phyloP scores from a whole-genome alignment of 441 rosid species.

The Euphorbia celastroides region DNA sequence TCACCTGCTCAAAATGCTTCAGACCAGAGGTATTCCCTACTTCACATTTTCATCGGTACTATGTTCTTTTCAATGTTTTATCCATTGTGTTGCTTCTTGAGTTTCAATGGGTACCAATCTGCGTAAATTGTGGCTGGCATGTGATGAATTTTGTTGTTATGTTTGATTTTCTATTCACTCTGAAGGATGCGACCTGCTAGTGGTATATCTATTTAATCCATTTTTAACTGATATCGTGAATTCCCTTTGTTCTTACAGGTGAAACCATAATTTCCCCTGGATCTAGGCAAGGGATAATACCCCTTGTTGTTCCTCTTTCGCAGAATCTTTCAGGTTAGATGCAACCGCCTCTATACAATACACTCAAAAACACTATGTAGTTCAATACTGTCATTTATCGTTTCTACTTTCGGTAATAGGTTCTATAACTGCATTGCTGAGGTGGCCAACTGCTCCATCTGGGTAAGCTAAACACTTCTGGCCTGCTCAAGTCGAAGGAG shows the following conservation, averaged over 20 bases:
- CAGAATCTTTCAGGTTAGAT: conserved; percentile 51
- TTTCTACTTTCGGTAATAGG: conserved; percentile 32
- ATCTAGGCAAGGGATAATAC: conserved; percentile 61
- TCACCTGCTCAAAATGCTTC: conserved; percentile 63
- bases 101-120: too few relatives aligned
- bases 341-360: conserved; percentile 9
- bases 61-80: not conserved
- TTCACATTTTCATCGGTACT: conserved; percentile 4
- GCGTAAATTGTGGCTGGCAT: not conserved
- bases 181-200: not conserved
- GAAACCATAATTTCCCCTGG: conserved; percentile 68
- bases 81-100: not conserved
- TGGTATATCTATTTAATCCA: not conserved
- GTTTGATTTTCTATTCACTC: not conserved
- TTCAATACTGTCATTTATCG: conserved; percentile 7
- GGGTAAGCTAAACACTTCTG: conserved; percentile 39
- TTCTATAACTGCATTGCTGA: conserved; percentile 60
- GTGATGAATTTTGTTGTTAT: not conserved
- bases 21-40: conserved; percentile 44
- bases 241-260: conserved; percentile 32
- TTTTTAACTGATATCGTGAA: conserved; percentile 1
- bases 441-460: conserved; percentile 91
- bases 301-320: conserved; percentile 67
- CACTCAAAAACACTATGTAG: conserved; percentile 5
- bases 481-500: not conserved